These are phyloP conservation scores for Trichoderma sp. DNA, from an alignment of 2,329 filamentous ascomycete species.

Conservation along the genomic window DNA sequence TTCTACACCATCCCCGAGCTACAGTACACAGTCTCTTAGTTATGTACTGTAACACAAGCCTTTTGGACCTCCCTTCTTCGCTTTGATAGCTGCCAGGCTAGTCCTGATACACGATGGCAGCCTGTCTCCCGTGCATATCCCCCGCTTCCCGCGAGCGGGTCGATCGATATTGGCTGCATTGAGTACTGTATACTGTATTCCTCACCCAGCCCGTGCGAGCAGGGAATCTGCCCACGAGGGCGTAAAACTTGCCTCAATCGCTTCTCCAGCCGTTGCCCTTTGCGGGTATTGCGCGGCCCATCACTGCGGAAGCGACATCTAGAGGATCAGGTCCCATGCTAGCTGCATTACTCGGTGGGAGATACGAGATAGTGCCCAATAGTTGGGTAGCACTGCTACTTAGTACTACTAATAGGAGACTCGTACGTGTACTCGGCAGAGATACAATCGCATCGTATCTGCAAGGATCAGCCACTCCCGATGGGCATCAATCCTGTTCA, in stretches of 20 bases:
- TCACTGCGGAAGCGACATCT: not conserved
- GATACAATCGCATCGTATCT: not conserved
- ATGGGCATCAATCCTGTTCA: not conserved
- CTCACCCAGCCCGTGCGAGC: not conserved
- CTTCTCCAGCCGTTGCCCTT: not conserved
- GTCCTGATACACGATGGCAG: not conserved
- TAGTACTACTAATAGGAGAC: not conserved
- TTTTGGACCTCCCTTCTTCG: not conserved
- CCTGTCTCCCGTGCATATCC: slow-evolving; percentile 9
- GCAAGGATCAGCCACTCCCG: not conserved
- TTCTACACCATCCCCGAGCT: not conserved
- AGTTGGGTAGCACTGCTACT: not conserved
- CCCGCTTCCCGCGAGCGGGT: slow-evolving; percentile 15
- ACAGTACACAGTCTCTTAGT: not conserved
- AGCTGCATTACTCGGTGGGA: not conserved
- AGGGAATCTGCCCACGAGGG: not conserved
- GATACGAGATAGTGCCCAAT: not conserved
- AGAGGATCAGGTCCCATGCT: not conserved
- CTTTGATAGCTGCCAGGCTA: slow-evolving; percentile 3
- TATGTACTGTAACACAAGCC: not conserved
- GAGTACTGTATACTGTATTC: not conserved
- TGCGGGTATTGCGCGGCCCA: not conserved
- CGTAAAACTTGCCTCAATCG: not conserved
- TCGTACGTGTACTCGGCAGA: not conserved
- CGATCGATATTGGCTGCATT: slow-evolving; percentile 18